Conservation (phyloP, 1,139 yeast genomes). For the Magnusiomyces suaveolens region DNA sequence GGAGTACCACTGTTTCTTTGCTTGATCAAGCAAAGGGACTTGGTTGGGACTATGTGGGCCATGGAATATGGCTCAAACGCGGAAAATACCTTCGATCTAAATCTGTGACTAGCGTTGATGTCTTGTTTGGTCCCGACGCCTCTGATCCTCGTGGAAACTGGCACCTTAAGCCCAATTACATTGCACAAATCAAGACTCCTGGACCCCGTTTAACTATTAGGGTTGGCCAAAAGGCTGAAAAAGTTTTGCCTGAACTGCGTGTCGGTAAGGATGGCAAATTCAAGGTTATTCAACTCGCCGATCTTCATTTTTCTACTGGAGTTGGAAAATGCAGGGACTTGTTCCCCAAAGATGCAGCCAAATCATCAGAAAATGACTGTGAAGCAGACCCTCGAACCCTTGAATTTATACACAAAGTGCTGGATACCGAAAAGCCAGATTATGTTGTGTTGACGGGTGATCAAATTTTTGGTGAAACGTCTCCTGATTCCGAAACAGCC, state of each 20-base stretch:
- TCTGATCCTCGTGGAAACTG: slow-evolving; percentile 72
- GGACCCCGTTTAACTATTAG: slow-evolving; percentile 31
- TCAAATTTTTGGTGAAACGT: slow-evolving; percentile 59
- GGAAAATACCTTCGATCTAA: slow-evolving; percentile 31
- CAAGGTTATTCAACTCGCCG: slow-evolving; percentile 78
- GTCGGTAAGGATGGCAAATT: slow-evolving; percentile 40
- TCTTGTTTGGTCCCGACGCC: slow-evolving; percentile 63
- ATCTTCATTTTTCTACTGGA: slow-evolving; percentile 74
- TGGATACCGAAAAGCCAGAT: slow-evolving; percentile 70
- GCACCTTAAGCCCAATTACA: slow-evolving; percentile 38
- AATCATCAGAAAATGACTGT: slow-evolving; percentile 35
- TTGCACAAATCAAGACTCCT: slow-evolving; percentile 17
- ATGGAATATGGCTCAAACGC: slow-evolving; percentile 44
- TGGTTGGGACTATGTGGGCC: slow-evolving; percentile 35
- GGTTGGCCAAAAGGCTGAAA: slow-evolving; percentile 31
- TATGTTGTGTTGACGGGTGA: slow-evolving; percentile 81
- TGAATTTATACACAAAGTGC: slow-evolving; percentile 48
- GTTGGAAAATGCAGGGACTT: slow-evolving; percentile 68
- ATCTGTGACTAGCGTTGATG: slow-evolving; percentile 44
- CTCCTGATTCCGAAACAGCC: slow-evolving; percentile 74
- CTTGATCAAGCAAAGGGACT: slow-evolving; percentile 7
- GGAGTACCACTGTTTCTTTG: slow-evolving; percentile 1
- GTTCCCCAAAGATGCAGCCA: slow-evolving; percentile 35
- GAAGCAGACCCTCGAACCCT: slow-evolving; percentile 66
- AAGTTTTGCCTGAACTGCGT: slow-evolving; percentile 26